phyloP scores from a whole-genome alignment of 139 green algal genomes.

The Yamagishiella unicocca region DNA sequence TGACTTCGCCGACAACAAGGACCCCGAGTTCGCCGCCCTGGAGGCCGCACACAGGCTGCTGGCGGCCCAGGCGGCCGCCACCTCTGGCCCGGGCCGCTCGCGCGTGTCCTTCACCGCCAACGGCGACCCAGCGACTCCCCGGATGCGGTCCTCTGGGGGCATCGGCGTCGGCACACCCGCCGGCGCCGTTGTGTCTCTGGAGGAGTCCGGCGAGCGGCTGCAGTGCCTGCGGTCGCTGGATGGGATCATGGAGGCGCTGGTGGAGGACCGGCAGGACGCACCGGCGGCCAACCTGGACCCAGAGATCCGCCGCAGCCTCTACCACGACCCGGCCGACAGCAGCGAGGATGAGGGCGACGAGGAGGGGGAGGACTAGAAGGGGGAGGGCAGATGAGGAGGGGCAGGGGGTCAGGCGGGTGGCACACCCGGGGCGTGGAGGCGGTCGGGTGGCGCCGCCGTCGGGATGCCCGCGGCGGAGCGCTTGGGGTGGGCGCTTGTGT shows the following conservation, averaged over 20 bases:
- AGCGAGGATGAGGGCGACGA: neutral
- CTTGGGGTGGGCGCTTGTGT: too few species aligned
- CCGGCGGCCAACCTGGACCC: constrained; percentile 4
- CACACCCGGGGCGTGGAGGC: too few species aligned
- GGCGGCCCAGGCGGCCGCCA: neutral
- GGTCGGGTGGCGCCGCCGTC: too few species aligned
- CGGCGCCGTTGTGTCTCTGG: neutral
- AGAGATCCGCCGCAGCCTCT: neutral
- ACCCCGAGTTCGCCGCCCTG: constrained; percentile 38
- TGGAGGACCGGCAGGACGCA: constrained; percentile 21
- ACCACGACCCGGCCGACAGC: neutral
- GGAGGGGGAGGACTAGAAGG: too few species aligned
- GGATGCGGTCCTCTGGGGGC: neutral
- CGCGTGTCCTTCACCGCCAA: neutral
- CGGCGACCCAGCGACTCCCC: neutral
- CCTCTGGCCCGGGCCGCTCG: neutral
- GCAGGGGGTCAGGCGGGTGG: too few species aligned
- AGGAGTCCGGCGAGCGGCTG: constrained; percentile 5
- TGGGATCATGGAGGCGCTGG: constrained; percentile 30
- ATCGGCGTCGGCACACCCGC: neutral
- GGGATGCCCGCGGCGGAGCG: too few species aligned
- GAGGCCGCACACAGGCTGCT: constrained; percentile 14
- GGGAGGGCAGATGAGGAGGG: too few species aligned
- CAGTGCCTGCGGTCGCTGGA: constrained; percentile 1
- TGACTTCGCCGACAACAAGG: constrained; percentile 16